Conservation (phyloP, 805 yeast species). For the Suhomyces xylopsoci region DNA sequence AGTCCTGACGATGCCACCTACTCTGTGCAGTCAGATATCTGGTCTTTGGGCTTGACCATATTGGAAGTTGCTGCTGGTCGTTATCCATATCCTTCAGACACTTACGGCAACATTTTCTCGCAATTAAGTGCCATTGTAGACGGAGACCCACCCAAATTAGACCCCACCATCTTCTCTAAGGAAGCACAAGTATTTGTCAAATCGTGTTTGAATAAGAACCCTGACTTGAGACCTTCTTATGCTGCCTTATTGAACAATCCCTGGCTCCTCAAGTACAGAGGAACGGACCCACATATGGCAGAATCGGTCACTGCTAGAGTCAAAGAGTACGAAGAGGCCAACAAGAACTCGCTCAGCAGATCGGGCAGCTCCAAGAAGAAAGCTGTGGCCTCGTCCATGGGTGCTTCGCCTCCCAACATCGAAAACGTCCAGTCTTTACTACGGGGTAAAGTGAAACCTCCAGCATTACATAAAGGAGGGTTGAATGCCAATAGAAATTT, state of each 20-base stretch:
- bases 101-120: constrained; percentile 83
- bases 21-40: constrained; percentile 90
- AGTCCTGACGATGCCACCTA: constrained; percentile 77
- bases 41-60: constrained; percentile 89
- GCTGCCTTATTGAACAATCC: constrained; percentile 72
- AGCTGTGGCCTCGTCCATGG: constrained; percentile 3
- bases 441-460: constrained; percentile 40
- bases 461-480: constrained; percentile 45
- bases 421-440: constrained; percentile 40
- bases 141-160: constrained; percentile 28
- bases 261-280: constrained; percentile 64
- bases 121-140: constrained; percentile 89
- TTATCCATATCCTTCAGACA: constrained; percentile 96
- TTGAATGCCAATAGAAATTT: constrained; percentile 16
- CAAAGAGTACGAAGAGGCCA: constrained; percentile 14
- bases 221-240: constrained; percentile 79
- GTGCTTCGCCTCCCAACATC: constrained; percentile 11
- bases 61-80: constrained; percentile 86
- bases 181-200: constrained; percentile 81
- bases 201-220: constrained; percentile 74
- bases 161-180: constrained; percentile 45
- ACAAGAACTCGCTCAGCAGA: constrained; percentile 24
- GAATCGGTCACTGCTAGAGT: constrained; percentile 25
- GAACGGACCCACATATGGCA: constrained; percentile 30
- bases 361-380: constrained; percentile 14